Evolutionary conservation across 1,284 basidiomycete genomes (phyloP).

Genomic region (Psilocybe mexicana): DNA sequence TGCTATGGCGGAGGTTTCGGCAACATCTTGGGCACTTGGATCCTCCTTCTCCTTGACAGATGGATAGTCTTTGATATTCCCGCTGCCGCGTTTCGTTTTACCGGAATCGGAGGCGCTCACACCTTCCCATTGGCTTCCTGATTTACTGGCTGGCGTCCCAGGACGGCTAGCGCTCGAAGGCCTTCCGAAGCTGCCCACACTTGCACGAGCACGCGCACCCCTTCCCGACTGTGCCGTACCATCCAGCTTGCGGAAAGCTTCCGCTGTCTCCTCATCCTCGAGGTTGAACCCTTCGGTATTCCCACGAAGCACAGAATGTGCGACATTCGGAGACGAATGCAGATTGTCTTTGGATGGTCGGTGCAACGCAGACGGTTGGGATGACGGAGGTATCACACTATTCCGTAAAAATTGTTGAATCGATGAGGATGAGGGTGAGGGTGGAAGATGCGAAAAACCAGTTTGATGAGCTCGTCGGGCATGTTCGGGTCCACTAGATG

Average conservation of each 20-base stretch:
- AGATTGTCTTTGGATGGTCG: conserved; percentile 44
- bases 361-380: conserved; percentile 25
- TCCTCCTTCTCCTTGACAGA: conserved; percentile 43
- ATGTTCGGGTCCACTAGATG: conserved; percentile 57
- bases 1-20: conserved; percentile 23
- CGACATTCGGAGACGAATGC: conserved; percentile 65
- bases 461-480: conserved; percentile 61
- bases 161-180: conserved; percentile 71
- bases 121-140: conserved; percentile 67
- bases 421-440: conserved; percentile 82
- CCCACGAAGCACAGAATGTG: conserved; percentile 77
- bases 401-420: conserved; percentile 79
- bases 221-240: conserved; percentile 71
- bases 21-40: conserved; percentile 28
- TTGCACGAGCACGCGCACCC: conserved; percentile 64
- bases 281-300: conserved; percentile 84
- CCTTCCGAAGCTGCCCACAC: conserved; percentile 64
- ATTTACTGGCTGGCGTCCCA: conserved; percentile 65
- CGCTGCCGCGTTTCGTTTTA: conserved; percentile 53
- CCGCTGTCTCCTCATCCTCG: conserved; percentile 86
- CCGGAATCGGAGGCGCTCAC: conserved; percentile 45
- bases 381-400: conserved; percentile 46
- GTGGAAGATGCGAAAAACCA: conserved; percentile 89
- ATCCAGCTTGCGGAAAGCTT: conserved; percentile 92
- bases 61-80: conserved; percentile 40